Evolutionary conservation across 1,284 basidiomycete genomes (phyloP), one percentile per base, ranked within the genome.

Genomic region (Athelia psychrophila): DNA sequence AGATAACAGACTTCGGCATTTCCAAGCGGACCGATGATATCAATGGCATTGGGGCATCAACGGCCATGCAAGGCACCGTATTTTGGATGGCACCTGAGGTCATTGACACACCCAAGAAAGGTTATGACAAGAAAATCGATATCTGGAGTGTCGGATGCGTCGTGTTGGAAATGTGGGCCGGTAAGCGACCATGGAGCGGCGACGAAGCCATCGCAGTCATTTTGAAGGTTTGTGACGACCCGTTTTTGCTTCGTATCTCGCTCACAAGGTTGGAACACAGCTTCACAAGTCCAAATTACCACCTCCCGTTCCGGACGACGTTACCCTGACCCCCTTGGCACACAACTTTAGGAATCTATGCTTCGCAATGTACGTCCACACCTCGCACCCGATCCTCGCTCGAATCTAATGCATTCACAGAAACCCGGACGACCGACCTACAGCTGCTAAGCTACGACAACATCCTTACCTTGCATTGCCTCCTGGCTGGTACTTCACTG

Each of bases 11-110:
- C 69, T 99, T 99, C 66, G 97, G 95, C 47, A 96, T 97, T 53
- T 95, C 93, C 12, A 98, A 96, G 70, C 83, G 90, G 56, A 93
- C 84, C 54, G 84, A 84, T 54, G 92, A 96, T 60, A 91, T 95
- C 55, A 86, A 94, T 62, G 86, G 87, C 60, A 88, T 90, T 55
- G 88, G 82, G 23, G 87, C 81, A 32, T 81, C 81, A 53, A 95
- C 93, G 2, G 91, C 92, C 47, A 91, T 99, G 88, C 92, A 95
- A 70, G 97, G 97, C 18, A 95, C 93, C 16, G 90, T 98, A 46
- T 99, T 98, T 69, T 99, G 97, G 93, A 99, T 99, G 96, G 96
- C 97, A 6, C 97, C 96, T 1, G 96, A 99, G 73, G 93, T 99
- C 35, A 84, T 96, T 54, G 83, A 91, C 56, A 85, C 87, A 32